Conservation (phyloP, 2,329 filamentous ascomycete species). For the Aspergillus sp. region DNA sequence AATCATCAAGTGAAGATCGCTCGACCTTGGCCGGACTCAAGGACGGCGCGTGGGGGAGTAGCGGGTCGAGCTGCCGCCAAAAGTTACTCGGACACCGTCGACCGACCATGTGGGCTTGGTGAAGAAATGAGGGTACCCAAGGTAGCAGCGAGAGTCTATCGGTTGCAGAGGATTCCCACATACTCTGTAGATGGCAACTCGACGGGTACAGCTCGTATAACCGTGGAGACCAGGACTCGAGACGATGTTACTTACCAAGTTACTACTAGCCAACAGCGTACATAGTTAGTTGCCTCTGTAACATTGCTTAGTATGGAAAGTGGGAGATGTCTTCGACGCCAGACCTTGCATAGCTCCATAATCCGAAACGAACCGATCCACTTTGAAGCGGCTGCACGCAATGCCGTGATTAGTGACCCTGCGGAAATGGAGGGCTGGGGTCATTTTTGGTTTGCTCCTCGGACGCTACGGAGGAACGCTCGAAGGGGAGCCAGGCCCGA, state of each 20-base stretch:
- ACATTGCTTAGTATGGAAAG: not conserved
- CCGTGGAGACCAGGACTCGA: not conserved
- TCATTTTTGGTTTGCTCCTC: conserved; percentile 10
- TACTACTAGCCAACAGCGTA: not conserved
- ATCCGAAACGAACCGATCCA: conserved; percentile 7
- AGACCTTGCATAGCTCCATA: not conserved
- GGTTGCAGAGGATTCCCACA: not conserved
- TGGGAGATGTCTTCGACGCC: not conserved
- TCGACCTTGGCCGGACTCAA: not conserved
- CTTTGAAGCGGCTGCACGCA: conserved; percentile 19
- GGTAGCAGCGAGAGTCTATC: not conserved
- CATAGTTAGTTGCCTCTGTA: not conserved
- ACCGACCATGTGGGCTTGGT: not conserved
- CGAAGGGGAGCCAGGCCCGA: conserved; percentile 13
- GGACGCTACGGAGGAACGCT: conserved; percentile 15
- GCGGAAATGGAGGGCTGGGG: conserved; percentile 10
- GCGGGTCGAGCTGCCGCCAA: not conserved
- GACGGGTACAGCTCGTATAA: not conserved
- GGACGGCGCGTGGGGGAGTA: not conserved
- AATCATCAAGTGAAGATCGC: not conserved
- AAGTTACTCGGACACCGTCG: not conserved
- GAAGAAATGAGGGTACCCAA: not conserved
- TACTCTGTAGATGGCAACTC: not conserved
- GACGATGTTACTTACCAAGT: not conserved
- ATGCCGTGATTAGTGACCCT: conserved; percentile 12